Evolutionary conservation across 176 grass and related monocot genomes (phyloP), one percentile per base, ranked within the genome.

Genomic region (Melocanna baccifera): DNA sequence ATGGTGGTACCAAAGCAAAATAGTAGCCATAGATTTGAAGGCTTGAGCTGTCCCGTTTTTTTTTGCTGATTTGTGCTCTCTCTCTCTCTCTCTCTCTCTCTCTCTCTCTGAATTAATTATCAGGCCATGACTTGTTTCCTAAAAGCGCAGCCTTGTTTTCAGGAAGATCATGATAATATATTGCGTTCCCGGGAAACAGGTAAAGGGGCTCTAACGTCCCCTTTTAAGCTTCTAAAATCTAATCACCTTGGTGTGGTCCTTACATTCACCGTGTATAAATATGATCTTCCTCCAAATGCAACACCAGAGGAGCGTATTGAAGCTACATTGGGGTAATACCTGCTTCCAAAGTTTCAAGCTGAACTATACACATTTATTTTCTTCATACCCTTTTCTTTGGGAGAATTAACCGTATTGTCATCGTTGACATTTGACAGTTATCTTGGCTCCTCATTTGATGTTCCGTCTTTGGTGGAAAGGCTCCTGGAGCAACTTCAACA

Each of bases 391-490:
- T 52, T 37, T 40, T 29, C 29, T 62, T 62, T 50, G 39, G n/a
- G 7, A 64, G 40, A 61, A 22, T 48, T 78, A 65, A 86, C 64
- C 30, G 28, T 42, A 15, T 51, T 83, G 64, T 82, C 86, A 11
- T 64, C 83, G 45, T 79, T 63, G 69, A 65, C 63, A 85, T 30
- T 83, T 69, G 73, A 64, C 79, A 92, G 93, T 81, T 95, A 95
- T 78, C 79, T 95, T 64, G 90, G 93, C 59, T 80, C 93, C 83
- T 95, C 93, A 58, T 95, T 95, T 95, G 93, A 95, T 81, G 88
- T 95, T 71, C 83, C 90, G 12, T 95, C 93, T 74, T 83, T 95
- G 80, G 88, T 95, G 74, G 90, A 95, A 43, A 95, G 92, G 79
- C 90, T 95, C 70, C 77, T 95, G 69, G 88, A 92, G 65, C 93